These are phyloP conservation scores for Heterobasidion parviporum DNA, from an alignment of 1,284 basidiomycete genomes.

Conservation along the genomic window DNA sequence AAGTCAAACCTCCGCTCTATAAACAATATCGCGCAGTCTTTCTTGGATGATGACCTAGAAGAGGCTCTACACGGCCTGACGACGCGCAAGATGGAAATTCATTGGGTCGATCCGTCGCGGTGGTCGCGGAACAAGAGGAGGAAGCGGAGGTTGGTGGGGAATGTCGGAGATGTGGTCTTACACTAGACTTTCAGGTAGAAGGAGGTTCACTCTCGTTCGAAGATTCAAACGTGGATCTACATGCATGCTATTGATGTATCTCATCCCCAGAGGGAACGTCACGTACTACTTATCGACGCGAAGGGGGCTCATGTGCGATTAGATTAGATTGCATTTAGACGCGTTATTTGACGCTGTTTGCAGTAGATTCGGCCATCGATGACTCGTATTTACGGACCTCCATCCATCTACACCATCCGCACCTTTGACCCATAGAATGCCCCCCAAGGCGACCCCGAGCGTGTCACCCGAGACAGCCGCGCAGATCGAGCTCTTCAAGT, in stretches of 20 bases:
- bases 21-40: constrained; percentile 34
- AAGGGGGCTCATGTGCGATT: background rate
- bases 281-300: background rate
- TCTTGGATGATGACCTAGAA: constrained; percentile 35
- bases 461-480: constrained; percentile 21
- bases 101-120: constrained; percentile 24
- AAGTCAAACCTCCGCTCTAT: constrained; percentile 31
- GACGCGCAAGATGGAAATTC: constrained; percentile 34
- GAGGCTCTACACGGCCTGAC: constrained; percentile 20
- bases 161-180: constrained; percentile 40
- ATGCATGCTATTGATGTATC: no score
- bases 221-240: no score
- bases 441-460: constrained; percentile 20
- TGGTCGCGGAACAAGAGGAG: constrained; percentile 16
- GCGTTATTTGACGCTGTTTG: constrained; percentile 12
- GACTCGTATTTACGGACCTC: background rate
- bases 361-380: constrained; percentile 3
- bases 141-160: constrained; percentile 32
- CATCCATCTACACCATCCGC: background rate
- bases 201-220: background rate
- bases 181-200: constrained; percentile 14
- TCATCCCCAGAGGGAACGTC: no score
- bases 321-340: constrained; percentile 1
- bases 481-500: constrained; percentile 66
- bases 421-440: constrained; percentile 14